A percentile compares a stretch with the other conserved stretches of the same genome.
phyloP scores from a whole-genome alignment of 2,329 filamentous ascomycete genomes.

The Passalora sequoiae region DNA sequence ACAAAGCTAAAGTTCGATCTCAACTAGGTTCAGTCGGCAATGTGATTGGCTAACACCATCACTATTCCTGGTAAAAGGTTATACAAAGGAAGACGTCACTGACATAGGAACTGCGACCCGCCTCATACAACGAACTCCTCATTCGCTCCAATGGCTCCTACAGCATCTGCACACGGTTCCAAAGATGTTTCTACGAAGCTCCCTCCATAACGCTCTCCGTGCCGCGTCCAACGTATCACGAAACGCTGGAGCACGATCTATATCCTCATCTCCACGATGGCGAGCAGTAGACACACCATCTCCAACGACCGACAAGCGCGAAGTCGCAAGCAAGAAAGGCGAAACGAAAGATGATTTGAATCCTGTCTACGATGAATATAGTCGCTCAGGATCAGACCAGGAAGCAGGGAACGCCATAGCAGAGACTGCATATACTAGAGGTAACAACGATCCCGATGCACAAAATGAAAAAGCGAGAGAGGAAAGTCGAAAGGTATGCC shows the following conservation, averaged over 20 bases:
- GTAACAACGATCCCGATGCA: conserved; percentile 2
- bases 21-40: no score
- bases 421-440: neutral
- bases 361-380: neutral
- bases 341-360: neutral
- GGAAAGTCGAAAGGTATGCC: neutral
- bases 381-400: neutral
- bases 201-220: neutral
- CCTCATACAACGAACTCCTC: no score
- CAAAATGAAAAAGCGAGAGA: neutral
- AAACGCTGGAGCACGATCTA: neutral
- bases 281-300: no score
- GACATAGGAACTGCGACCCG: no score
- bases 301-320: neutral
- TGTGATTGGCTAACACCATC: no score
- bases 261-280: neutral
- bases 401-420: neutral
- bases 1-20: no score
- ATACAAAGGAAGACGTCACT: no score
- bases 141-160: no score
- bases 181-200: neutral
- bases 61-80: no score
- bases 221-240: neutral
- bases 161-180: no score
- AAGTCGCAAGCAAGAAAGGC: neutral